These are phyloP conservation scores for Trichoderma citrinoviride DNA, from an alignment of 2,329 filamentous ascomycete genomes.

Conservation along the genomic window DNA sequence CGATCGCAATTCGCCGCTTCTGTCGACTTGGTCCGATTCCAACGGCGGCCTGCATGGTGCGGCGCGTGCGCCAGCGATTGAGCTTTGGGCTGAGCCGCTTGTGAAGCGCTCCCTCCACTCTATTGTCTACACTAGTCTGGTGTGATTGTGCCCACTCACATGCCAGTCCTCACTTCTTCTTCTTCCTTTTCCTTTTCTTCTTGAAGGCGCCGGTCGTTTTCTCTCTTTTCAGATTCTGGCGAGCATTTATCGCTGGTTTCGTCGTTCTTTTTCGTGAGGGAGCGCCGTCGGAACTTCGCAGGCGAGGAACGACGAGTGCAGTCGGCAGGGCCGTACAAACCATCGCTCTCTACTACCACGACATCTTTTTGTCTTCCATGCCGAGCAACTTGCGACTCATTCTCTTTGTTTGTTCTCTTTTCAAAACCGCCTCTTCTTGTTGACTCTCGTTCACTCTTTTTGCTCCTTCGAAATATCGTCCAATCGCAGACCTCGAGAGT, in stretches of 20 bases:
- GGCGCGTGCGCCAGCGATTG: neutral
- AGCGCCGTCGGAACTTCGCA: constrained; percentile 47
- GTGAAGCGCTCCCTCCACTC: neutral
- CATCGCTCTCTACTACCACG: neutral
- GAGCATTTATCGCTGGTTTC: neutral
- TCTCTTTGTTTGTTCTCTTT: constrained; percentile 21
- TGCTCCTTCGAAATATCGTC: constrained; percentile 15
- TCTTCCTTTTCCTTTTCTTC: constrained; percentile 2
- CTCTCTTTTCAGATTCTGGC: neutral
- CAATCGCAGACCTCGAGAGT: neutral
- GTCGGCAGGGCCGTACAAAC: constrained; percentile 40
- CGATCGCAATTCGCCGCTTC: constrained; percentile 17
- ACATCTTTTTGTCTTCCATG: neutral
- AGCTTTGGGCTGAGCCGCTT: neutral
- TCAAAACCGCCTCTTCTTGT: neutral
- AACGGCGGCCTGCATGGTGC: constrained; percentile 6
- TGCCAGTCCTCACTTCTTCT: neutral
- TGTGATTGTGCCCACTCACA: constrained; percentile 3
- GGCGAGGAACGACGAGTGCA: constrained; percentile 49
- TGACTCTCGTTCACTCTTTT: neutral
- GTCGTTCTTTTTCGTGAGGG: neutral
- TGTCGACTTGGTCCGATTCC: neutral
- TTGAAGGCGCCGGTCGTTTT: constrained; percentile 9
- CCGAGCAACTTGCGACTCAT: neutral
- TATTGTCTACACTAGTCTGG: too few relatives aligned